These are phyloP conservation scores for Astrephomene gubernaculifera DNA, from an alignment of 139 green algal species.

Conservation along the genomic window DNA sequence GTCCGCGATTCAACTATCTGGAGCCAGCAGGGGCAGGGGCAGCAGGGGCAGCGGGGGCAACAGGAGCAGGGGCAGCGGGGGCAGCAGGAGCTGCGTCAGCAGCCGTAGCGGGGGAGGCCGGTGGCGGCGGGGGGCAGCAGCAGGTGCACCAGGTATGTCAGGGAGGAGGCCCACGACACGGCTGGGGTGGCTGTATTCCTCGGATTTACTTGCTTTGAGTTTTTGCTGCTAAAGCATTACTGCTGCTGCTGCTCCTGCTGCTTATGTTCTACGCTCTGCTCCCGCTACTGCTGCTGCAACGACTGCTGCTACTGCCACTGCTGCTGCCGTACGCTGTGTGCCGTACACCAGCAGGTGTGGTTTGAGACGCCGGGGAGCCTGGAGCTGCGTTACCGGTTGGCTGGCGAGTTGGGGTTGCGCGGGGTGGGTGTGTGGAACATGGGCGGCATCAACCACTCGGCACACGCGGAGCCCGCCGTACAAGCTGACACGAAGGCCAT, in stretches of 20 bases:
- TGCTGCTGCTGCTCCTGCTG: not conserved
- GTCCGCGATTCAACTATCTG: slow-evolving; percentile 55
- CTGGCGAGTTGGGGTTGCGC: slow-evolving; percentile 35
- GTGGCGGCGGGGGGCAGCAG: not conserved
- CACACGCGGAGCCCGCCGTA: not conserved
- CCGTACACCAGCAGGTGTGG: slow-evolving; percentile 58
- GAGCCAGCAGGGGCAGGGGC: not conserved
- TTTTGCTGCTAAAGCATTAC: not conserved
- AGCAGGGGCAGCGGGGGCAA: slow-evolving; percentile 43
- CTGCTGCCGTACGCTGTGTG: not conserved
- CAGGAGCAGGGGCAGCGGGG: not conserved
- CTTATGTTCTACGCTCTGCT: not conserved
- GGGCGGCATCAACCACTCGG: slow-evolving; percentile 56
- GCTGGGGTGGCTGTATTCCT: not conserved
- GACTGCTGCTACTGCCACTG: not conserved
- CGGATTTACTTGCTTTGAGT: not conserved
- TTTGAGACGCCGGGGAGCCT: slow-evolving; percentile 57
- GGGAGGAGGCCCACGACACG: not conserved
- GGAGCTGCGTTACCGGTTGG: slow-evolving; percentile 39
- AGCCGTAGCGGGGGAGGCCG: not conserved
- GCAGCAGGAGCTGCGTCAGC: not conserved
- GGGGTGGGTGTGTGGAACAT: slow-evolving; percentile 67
- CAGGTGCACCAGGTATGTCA: not conserved
- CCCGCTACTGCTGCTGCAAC: not conserved
- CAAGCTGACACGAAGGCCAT: slow-evolving; percentile 45